Evolutionary conservation across 768 basidiomycete genomes (phyloP).

Genomic region (Rubroboletus satanas): DNA sequence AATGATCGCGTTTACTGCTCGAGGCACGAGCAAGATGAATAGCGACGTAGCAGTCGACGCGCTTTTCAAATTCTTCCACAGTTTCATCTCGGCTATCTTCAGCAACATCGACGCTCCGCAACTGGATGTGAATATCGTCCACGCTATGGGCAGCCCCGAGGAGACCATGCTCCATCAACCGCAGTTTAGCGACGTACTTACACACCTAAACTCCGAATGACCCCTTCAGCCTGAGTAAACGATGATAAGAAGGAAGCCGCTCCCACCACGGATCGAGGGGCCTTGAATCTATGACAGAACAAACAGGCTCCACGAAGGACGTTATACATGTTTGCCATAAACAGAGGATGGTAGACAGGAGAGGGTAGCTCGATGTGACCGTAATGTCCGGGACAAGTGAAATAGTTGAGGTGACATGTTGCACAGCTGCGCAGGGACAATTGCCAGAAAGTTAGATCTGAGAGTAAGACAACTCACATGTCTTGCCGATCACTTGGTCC

Average conservation of each 20-base stretch:
- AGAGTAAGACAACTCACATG: constrained; percentile 58
- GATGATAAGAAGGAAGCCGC: constrained; percentile 10
- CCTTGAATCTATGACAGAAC: constrained; percentile 92
- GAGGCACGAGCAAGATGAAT: constrained; percentile 43
- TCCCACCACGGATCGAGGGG: constrained; percentile 66
- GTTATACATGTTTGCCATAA: constrained; percentile 88
- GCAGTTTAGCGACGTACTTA: constrained; percentile 83
- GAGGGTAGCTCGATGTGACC: constrained; percentile 96
- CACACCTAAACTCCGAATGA: constrained; percentile 48
- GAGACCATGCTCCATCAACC: constrained; percentile 85
- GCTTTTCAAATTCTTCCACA: constrained; percentile 53
- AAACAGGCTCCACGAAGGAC: constrained; percentile 84
- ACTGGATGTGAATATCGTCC: constrained; percentile 57
- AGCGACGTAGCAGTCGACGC: constrained; percentile 64
- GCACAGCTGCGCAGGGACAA: constrained; percentile 59
- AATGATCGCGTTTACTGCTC: constrained; percentile 68
- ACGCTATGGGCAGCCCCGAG: constrained; percentile 75
- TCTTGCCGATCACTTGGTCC: constrained; percentile 88
- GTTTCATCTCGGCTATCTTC: constrained; percentile 53
- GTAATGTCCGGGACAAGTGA: constrained; percentile 95
- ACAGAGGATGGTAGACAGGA: constrained; percentile 94
- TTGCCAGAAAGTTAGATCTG: constrained; percentile 2
- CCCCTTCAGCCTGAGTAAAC: constrained; percentile 7
- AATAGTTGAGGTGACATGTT: constrained; percentile 91
- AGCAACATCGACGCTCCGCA: constrained; percentile 29